A percentile compares a stretch with the other conserved stretches of the same genome.
Conservation (phyloP, 2,329 filamentous ascomycete genomes). For the Aspergillus fructus region DNA sequence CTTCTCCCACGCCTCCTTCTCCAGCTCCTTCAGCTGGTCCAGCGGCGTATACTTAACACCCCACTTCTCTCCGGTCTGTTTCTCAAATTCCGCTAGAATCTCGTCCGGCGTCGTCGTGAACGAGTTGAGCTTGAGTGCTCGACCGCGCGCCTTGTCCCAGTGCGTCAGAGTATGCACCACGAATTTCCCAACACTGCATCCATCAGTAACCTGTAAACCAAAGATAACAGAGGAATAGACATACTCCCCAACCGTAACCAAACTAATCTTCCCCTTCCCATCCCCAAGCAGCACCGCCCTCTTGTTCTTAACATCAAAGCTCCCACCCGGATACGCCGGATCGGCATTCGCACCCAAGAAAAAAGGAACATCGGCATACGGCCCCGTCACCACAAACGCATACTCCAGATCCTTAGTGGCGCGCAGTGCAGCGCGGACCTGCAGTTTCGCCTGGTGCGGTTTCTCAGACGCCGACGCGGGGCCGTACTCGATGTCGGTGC, state of each 20-base stretch:
- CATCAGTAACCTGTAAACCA: not conserved
- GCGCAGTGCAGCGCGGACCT: conserved; percentile 62
- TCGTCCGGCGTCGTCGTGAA: conserved; percentile 65
- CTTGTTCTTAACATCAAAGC: conserved; percentile 58
- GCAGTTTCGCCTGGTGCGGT: conserved; percentile 69
- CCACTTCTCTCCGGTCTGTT: conserved; percentile 62
- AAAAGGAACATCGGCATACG: conserved; percentile 59
- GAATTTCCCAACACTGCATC: conserved; percentile 62
- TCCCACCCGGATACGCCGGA: conserved; percentile 44
- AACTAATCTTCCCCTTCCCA: conserved; percentile 61
- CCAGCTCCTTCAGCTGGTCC: conserved; percentile 54
- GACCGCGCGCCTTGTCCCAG: conserved; percentile 53
- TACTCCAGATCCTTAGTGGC: conserved; percentile 55
- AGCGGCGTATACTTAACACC: conserved; percentile 54
- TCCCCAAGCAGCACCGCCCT: conserved; percentile 62
- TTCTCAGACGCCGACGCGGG: conserved; percentile 59
- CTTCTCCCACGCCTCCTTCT: conserved; percentile 59
- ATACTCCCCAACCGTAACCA: conserved; percentile 72
- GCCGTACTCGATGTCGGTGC: conserved; percentile 64
- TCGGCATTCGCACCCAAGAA: conserved; percentile 46
- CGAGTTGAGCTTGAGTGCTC: conserved; percentile 67
- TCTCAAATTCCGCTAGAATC: conserved; percentile 67
- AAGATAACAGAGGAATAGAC: conserved; percentile 19
- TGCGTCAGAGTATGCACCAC: conserved; percentile 63
- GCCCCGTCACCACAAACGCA: conserved; percentile 69